phyloP scores from a whole-genome alignment of 2,329 filamentous ascomycete genomes.

The Neocatenulostroma microsporum region DNA sequence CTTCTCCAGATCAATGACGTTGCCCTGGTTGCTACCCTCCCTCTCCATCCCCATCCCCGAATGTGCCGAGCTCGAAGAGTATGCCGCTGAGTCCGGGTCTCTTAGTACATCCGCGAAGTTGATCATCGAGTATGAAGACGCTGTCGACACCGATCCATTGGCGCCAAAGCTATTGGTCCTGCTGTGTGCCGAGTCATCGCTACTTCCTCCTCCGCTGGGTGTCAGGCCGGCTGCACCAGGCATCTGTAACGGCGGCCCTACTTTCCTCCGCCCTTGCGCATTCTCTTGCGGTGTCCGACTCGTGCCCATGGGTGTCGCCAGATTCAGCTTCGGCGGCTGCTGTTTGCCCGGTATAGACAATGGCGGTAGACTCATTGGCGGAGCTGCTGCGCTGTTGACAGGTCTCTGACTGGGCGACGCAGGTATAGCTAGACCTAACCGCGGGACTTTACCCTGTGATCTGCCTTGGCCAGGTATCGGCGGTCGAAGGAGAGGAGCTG shows the following conservation, averaged over 20 bases:
- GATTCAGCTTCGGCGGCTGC: constrained; percentile 67
- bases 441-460: constrained; percentile 45
- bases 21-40: constrained; percentile 68
- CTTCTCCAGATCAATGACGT: constrained; percentile 47
- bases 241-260: constrained; percentile 49
- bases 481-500: constrained; percentile 72
- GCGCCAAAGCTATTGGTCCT: constrained; percentile 80
- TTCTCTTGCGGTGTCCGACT: constrained; percentile 58
- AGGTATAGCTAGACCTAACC: constrained; percentile 83
- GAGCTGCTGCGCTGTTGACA: constrained; percentile 41
- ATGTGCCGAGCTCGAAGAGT: constrained; percentile 50
- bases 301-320: constrained; percentile 83
- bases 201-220: constrained; percentile 66
- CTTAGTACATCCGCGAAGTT: constrained; percentile 70
- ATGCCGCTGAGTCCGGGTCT: constrained; percentile 83
- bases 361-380: constrained; percentile 29
- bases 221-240: constrained; percentile 46
- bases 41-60: constrained; percentile 63
- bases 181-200: constrained; percentile 66
- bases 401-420: constrained; percentile 76
- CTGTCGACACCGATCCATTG: constrained; percentile 77
- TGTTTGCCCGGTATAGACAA: constrained; percentile 45
- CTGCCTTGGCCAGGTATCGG: constrained; percentile 54
- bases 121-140: constrained; percentile 72
- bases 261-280: constrained; percentile 41